Base-by-base conservation (phyloP, 106 monocot genomes). In the Allium sativum region DNA sequence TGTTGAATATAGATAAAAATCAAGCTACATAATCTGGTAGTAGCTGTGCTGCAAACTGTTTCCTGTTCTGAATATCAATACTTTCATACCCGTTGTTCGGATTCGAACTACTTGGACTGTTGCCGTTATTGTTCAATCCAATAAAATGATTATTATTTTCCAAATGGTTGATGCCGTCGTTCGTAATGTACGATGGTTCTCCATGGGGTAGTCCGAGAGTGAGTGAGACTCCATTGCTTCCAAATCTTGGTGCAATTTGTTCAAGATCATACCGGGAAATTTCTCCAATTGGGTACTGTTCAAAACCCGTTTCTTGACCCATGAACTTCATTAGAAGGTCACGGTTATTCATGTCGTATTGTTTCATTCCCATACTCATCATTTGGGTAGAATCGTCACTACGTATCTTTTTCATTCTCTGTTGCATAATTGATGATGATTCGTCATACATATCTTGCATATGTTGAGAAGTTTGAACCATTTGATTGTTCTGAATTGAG, bases 41-140 rank as follows among this genome's bases (percentile, higher is more conserved):
- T 18, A 88, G 62, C 61, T 78, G 76, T 52, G 83, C 77, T 13
- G 83, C 77, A 65, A 88, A 81, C 60, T 85, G 78, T 77, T 90
- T 82, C 67, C 81, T 84, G 70, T 48, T 82, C 74, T 86, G 86
- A n/a, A 87, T 77, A 68, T 72, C 71, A 57, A 73, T 68, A 61
- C 70, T 77, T 16, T 79, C 93, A 56, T 83, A 89, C 12, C 58
- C 75, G 67, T 56, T 79, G 0, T 45, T 45, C 21, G 79, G 40
- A 42, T 72, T 72, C 14, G 70, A 45, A 22, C 50, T 45, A 40
- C 56, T 46, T 40, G 64, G 47, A 15, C 51, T 70, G 72, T 43
- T 53, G 1, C 45, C 9, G 10, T 13, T 63, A 48, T 14, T 64
- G 52, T 44, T 69, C 55, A 12, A 55, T 21, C 59, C 12, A 42